These are phyloP conservation scores for Ogataea sp. DNA, from an alignment of 805 yeast genomes.

Conservation along the genomic window DNA sequence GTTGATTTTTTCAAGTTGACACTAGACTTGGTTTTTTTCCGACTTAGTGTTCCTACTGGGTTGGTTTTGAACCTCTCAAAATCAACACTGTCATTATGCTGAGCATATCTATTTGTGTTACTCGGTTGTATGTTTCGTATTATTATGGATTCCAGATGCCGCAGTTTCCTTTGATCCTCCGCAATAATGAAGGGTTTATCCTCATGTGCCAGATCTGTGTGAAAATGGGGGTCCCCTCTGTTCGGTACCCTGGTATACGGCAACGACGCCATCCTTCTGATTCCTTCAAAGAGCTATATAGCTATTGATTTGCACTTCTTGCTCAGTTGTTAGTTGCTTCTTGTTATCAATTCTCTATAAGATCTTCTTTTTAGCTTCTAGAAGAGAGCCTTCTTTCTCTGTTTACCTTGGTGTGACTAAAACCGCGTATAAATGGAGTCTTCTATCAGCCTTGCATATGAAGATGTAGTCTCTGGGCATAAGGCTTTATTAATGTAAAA, in stretches of 20 bases:
- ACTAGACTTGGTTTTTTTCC: background rate
- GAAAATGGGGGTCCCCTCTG: background rate
- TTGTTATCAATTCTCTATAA: too few relatives aligned
- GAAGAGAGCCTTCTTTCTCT: too few relatives aligned
- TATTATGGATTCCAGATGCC: constrained; percentile 17
- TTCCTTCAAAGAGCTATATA: background rate
- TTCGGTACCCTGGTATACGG: background rate
- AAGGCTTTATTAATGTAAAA: too few relatives aligned
- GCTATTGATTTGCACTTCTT: too few relatives aligned
- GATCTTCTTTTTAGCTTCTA: too few relatives aligned
- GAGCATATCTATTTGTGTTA: background rate
- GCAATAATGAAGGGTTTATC: constrained; percentile 1
- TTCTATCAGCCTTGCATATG: too few relatives aligned
- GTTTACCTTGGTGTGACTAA: too few relatives aligned
- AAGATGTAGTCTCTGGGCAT: too few relatives aligned
- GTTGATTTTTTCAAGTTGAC: background rate
- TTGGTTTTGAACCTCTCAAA: too few relatives aligned
- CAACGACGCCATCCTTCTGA: constrained; percentile 6
- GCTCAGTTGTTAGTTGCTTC: too few relatives aligned
- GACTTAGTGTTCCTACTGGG: background rate
- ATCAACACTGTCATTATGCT: too few relatives aligned
- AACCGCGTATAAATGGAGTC: too few relatives aligned
- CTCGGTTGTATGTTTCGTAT: constrained; percentile 8
- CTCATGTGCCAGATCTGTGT: background rate
- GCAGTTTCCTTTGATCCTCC: constrained; percentile 13